phyloP scores from a whole-genome alignment of 129 eudicot genomes.

The Mikania micrantha region DNA sequence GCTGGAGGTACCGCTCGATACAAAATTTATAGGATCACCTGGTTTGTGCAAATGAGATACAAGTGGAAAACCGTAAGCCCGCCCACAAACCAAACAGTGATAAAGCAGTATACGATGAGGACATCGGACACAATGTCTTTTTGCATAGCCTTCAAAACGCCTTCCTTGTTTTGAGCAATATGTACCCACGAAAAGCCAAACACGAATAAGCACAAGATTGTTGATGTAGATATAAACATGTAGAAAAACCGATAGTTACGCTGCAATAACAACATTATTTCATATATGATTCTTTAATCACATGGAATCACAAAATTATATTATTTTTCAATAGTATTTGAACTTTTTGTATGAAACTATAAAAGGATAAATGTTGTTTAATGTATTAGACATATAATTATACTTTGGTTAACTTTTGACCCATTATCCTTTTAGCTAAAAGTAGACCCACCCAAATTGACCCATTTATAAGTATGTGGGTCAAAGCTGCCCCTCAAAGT shows the following conservation, averaged over 20 bases:
- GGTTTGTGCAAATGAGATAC: slow-evolving; percentile 81
- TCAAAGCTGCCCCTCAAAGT: too few species aligned
- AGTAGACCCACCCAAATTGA: too few species aligned
- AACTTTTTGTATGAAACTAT: neutral
- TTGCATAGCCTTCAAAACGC: slow-evolving; percentile 51
- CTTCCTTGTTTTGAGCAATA: slow-evolving; percentile 24
- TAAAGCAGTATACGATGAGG: slow-evolving; percentile 83
- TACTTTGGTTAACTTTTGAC: too few species aligned
- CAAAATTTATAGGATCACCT: slow-evolving; percentile 41
- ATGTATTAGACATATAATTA: neutral
- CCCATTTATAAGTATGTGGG: too few species aligned
- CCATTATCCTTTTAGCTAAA: too few species aligned
- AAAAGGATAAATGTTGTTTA: neutral
- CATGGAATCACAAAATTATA: neutral
- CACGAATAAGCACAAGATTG: slow-evolving; percentile 75
- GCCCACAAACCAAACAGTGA: slow-evolving; percentile 92
- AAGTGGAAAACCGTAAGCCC: slow-evolving; percentile 86
- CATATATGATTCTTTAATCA: neutral
- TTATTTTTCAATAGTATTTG: neutral
- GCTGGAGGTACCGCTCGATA: too few species aligned
- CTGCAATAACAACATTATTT: slow-evolving; percentile 36
- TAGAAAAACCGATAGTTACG: slow-evolving; percentile 94
- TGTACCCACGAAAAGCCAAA: slow-evolving; percentile 66
- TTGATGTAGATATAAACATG: slow-evolving; percentile 86
- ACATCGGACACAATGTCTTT: slow-evolving; percentile 65